Conservation (phyloP, 257 asterid genomes). For the Salvia miltiorrhiza region DNA sequence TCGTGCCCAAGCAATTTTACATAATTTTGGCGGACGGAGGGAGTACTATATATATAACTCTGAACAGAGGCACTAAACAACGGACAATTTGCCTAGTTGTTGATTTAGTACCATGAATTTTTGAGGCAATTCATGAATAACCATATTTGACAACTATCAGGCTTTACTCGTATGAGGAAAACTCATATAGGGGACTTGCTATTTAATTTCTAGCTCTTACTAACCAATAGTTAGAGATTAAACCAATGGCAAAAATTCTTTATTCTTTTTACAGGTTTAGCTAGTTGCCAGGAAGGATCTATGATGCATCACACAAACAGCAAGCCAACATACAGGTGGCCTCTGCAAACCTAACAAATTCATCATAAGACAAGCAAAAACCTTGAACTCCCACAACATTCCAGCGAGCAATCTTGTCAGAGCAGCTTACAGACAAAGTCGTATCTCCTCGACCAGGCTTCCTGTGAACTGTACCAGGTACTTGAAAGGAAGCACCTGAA, state of each 20-base stretch:
- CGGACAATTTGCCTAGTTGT: not conserved
- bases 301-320: constrained; percentile 1
- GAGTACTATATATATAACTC: not conserved
- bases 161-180: not conserved
- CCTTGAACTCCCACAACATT: constrained; percentile 97
- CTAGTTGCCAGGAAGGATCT: not conserved
- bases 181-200: constrained; percentile 3
- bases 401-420: constrained; percentile 98
- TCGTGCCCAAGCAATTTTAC: no score
- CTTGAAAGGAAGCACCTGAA: constrained; percentile 34
- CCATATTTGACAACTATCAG: not conserved
- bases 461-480: constrained; percentile 68
- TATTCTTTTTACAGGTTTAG: not conserved
- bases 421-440: constrained; percentile 93
- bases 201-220: not conserved
- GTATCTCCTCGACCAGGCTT: constrained; percentile 98
- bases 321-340: constrained; percentile 1
- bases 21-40: no score
- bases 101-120: not conserved
- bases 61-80: not conserved
- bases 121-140: not conserved
- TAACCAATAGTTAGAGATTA: not conserved
- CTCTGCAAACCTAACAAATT: constrained; percentile 8
- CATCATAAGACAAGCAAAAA: constrained; percentile 26
- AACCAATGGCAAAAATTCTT: not conserved